phyloP scores from a whole-genome alignment of 2,329 filamentous ascomycete genomes.

The Colletotrichum scovillei region DNA sequence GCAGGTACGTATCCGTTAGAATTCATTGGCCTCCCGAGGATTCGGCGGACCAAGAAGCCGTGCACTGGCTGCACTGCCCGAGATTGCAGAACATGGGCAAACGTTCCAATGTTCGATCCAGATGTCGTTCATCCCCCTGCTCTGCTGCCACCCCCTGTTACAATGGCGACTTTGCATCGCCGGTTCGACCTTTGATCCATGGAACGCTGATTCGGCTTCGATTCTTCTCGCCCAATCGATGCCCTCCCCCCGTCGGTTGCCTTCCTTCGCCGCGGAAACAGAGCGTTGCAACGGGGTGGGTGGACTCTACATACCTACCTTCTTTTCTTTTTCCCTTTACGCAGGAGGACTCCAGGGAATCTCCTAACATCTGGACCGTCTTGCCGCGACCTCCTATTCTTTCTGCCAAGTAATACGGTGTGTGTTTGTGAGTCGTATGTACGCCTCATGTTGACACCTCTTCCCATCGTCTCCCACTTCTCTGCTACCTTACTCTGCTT shows the following conservation, averaged over 20 bases:
- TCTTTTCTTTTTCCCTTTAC: background rate
- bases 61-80: background rate
- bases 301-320: too few relatives aligned
- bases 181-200: background rate
- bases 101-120: background rate
- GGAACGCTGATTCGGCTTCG: background rate
- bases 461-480: background rate
- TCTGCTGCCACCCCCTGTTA: background rate
- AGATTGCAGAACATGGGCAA: background rate
- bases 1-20: too few relatives aligned
- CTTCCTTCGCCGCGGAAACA: slow-evolving; percentile 18
- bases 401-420: background rate
- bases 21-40: background rate
- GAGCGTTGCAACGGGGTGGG: slow-evolving; percentile 5
- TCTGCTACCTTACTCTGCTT: background rate
- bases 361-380: background rate
- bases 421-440: background rate
- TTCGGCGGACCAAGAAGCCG: background rate
- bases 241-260: background rate
- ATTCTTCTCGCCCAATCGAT: slow-evolving; percentile 12
- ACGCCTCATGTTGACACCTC: slow-evolving; percentile 10
- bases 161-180: background rate
- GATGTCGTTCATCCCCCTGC: background rate
- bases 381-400: background rate
- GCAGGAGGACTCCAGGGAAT: background rate